phyloP scores from a whole-genome alignment of 2,329 filamentous ascomycete species.

The Lachnellula willkommii region DNA sequence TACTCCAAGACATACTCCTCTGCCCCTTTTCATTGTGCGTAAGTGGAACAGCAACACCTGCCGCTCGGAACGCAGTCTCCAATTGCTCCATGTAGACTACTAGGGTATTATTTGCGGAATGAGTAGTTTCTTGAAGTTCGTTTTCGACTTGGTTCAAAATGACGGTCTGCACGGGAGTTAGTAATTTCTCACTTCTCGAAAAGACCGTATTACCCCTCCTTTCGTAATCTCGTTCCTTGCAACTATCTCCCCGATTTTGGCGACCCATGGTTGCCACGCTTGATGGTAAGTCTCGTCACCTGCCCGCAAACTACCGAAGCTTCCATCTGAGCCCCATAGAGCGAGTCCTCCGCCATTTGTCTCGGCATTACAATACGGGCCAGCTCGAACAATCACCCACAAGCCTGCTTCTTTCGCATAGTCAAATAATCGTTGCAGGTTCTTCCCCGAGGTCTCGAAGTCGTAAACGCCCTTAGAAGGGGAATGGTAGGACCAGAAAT shows the following conservation, averaged over 20 bases:
- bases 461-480: slow-evolving; percentile 41
- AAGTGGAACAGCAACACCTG: slow-evolving; percentile 45
- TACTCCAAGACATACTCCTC: slow-evolving; percentile 46
- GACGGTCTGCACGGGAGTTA: slow-evolving; percentile 33
- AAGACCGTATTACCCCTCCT: slow-evolving; percentile 33
- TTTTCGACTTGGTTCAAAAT: slow-evolving; percentile 51
- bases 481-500: slow-evolving; percentile 47
- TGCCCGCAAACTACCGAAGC: slow-evolving; percentile 39
- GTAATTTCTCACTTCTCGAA: neutral
- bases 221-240: slow-evolving; percentile 45
- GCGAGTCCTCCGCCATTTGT: slow-evolving; percentile 43
- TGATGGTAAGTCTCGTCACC: slow-evolving; percentile 40
- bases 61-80: slow-evolving; percentile 40
- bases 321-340: slow-evolving; percentile 43
- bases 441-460: slow-evolving; percentile 46
- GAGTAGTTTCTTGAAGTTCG: slow-evolving; percentile 42
- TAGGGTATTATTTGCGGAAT: slow-evolving; percentile 40
- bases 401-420: slow-evolving; percentile 47
- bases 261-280: slow-evolving; percentile 44
- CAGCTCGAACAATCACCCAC: slow-evolving; percentile 46
- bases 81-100: slow-evolving; percentile 50
- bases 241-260: slow-evolving; percentile 42
- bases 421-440: slow-evolving; percentile 46
- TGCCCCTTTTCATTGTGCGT: slow-evolving; percentile 48
- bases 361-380: slow-evolving; percentile 49